phyloP scores from a whole-genome alignment of 2,329 filamentous ascomycete genomes.

The Periconia sp. region DNA sequence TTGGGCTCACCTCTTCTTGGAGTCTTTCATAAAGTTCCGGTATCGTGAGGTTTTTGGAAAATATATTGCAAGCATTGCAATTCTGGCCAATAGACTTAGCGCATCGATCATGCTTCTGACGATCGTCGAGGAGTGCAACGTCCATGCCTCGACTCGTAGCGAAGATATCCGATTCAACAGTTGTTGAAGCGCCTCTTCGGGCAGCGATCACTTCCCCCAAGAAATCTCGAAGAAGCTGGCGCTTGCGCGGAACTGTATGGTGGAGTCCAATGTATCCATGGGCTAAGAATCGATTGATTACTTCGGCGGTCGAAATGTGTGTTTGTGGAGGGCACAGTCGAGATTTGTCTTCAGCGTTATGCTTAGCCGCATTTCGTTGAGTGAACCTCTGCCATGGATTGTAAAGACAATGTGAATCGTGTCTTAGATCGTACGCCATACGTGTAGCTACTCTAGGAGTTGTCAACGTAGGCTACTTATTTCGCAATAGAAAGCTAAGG shows the following conservation, averaged over 20 bases:
- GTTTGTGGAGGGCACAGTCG: background rate
- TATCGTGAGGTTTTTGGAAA: slow-evolving; percentile 11
- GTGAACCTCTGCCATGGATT: slow-evolving; percentile 2
- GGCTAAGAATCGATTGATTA: slow-evolving; percentile 11
- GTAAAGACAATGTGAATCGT: no score
- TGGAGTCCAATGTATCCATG: slow-evolving; percentile 2
- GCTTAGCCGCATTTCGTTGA: slow-evolving; percentile 1
- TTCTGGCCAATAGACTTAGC: background rate
- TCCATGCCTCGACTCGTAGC: background rate
- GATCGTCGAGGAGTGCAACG: slow-evolving; percentile 17
- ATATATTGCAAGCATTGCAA: slow-evolving; percentile 9
- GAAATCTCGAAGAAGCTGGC: slow-evolving; percentile 11
- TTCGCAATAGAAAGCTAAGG: no score
- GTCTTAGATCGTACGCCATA: no score
- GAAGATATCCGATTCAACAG: slow-evolving; percentile 5
- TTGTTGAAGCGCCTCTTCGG: background rate
- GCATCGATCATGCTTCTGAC: slow-evolving; percentile 14
- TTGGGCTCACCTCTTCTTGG: slow-evolving; percentile 7
- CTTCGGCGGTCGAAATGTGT: background rate
- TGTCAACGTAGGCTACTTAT: no score
- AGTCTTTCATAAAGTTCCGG: slow-evolving; percentile 8
- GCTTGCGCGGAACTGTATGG: slow-evolving; percentile 7
- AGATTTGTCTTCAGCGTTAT: slow-evolving; percentile 5
- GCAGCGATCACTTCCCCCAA: background rate
- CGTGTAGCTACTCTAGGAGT: no score